Evolutionary conservation across 495 filamentous ascomycete genomes (phyloP).

Genomic region (Hypoxylon intermedium): DNA sequence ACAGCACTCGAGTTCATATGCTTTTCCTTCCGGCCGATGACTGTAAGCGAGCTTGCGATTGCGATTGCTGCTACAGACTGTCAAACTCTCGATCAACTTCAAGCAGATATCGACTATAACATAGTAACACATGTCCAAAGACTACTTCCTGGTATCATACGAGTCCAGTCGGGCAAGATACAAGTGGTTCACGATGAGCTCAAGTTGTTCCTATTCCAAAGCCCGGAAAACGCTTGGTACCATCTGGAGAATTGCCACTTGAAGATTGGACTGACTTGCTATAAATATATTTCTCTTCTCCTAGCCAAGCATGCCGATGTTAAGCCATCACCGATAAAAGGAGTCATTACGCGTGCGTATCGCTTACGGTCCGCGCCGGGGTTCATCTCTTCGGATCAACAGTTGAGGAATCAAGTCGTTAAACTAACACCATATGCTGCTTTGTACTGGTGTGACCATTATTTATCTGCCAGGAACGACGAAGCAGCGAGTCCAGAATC

Average conservation of each 20-base stretch:
- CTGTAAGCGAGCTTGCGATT: constrained; percentile 2
- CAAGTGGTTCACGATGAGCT: constrained; percentile 1
- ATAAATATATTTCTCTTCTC: constrained; percentile 14
- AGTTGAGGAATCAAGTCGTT: background rate
- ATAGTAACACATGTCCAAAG: background rate
- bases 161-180: background rate
- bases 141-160: constrained; percentile 15
- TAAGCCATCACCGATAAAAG: background rate
- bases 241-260: constrained; percentile 7
- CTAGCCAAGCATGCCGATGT: background rate
- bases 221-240: constrained; percentile 18
- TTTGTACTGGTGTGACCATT: constrained; percentile 20
- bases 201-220: constrained; percentile 3
- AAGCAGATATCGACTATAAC: background rate
- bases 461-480: background rate
- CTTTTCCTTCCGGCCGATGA: constrained; percentile 13
- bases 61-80: constrained; percentile 3
- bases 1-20: constrained; percentile 10
- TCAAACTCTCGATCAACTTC: constrained; percentile 7
- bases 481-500: background rate
- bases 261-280: constrained; percentile 4
- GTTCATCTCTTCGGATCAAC: background rate
- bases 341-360: background rate
- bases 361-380: background rate
- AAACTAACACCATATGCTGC: constrained; percentile 3